These are phyloP conservation scores for Fraxinus xanthoxyloides DNA, from an alignment of 305 asterid genomes.

Conservation along the genomic window DNA sequence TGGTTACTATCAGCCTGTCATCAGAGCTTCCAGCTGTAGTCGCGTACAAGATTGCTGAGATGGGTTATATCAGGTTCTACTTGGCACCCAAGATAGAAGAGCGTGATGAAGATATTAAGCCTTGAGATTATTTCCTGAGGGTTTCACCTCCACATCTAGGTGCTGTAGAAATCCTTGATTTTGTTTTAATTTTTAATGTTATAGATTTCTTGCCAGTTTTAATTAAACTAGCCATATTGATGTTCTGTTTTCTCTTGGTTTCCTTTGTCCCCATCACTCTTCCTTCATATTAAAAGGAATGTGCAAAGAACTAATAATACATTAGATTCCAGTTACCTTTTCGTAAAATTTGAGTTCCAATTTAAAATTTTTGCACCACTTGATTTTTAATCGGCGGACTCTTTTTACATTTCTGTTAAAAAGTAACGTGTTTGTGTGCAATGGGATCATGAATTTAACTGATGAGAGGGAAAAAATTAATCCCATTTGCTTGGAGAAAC, in stretches of 20 bases:
- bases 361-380: neutral
- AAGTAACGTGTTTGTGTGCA: neutral
- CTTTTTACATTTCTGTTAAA: neutral
- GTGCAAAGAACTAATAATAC: no score
- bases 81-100: constrained; percentile 94
- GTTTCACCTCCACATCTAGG: neutral
- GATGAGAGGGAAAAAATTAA: neutral
- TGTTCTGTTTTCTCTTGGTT: no score
- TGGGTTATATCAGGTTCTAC: constrained; percentile 83
- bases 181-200: neutral
- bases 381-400: neutral
- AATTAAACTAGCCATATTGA: no score
- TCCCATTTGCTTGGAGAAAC: neutral
- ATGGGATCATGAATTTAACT: neutral
- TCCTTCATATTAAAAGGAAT: no score
- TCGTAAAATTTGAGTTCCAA: neutral
- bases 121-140: neutral
- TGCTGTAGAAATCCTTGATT: neutral
- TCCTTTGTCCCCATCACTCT: no score
- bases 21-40: constrained; percentile 88
- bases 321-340: neutral
- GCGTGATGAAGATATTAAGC: constrained; percentile 51
- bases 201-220: neutral
- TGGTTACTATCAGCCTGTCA: constrained; percentile 74
- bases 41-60: constrained; percentile 89